Conservation (phyloP, 1,139 yeast species). For the Geotrichum carabidarum region DNA sequence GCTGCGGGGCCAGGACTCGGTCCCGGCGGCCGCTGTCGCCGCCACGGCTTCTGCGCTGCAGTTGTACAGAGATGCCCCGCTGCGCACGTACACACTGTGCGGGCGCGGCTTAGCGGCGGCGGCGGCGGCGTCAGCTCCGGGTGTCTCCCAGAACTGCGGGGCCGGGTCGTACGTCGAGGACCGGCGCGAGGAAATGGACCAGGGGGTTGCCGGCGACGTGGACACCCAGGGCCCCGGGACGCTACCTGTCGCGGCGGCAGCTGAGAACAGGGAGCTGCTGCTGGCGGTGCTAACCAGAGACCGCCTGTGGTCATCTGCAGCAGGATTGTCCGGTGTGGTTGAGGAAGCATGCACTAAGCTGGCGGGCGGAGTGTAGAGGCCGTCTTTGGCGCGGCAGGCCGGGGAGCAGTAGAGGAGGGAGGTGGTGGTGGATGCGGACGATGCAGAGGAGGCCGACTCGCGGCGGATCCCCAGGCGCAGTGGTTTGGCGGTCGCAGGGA, state of each 20-base stretch:
- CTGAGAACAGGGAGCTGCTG: background rate
- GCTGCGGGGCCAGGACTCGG: background rate
- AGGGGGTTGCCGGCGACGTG: too few relatives aligned
- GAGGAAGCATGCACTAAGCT: background rate
- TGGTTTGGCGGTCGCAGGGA: background rate
- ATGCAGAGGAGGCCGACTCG: background rate
- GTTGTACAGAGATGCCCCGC: conserved; percentile 1
- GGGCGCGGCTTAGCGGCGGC: background rate
- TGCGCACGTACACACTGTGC: conserved; percentile 7
- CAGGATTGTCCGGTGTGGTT: too few relatives aligned
- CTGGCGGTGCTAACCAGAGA: background rate
- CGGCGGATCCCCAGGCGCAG: background rate
- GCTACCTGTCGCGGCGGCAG: background rate
- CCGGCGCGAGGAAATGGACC: background rate
- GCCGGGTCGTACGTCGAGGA: background rate
- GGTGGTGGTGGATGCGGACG: background rate
- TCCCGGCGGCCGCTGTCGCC: background rate
- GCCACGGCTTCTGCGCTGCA: background rate
- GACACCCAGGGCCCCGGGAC: background rate
- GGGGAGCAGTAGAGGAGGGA: background rate
- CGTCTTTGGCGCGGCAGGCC: background rate
- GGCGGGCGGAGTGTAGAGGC: background rate
- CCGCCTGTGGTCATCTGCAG: too few relatives aligned
- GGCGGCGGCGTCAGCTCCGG: background rate
- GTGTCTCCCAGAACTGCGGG: too few relatives aligned